Evolutionary conservation across 768 basidiomycete genomes (phyloP), one percentile per base, ranked within the genome.

Genomic region (Serendipita sp.): DNA sequence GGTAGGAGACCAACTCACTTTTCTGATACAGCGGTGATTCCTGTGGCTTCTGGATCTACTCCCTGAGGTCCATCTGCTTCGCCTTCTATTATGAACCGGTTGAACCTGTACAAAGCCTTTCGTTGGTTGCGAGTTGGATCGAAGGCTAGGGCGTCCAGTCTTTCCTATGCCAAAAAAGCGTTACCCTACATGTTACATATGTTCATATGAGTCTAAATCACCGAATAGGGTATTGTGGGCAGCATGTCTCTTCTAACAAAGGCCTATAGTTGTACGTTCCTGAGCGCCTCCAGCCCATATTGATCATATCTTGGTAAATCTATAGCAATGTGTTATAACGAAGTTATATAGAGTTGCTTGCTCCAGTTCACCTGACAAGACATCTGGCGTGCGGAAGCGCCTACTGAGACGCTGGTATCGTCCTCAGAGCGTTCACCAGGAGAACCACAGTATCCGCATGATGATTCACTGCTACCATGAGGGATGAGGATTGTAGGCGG

Each of bases 211-310:
- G 18, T 34, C 27, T 6, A 37, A 71, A 77, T 64, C 68, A 88
- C 91, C 83, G 89, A 72, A 97, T 97, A 2, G 95, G 91, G 71
- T 96, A 95, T 68, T 92, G 88, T 0, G 94, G 91, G 71, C 95
- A 98, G 71, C 95, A 97, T 8, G 91, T 86, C 3, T 74, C 72
- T 66, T 76, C 80, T 73, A 94, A 76, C 72, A 94, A 84, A 3
- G 93, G 93, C 67, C 89, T 91, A 73, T 97, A 97, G 69, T 90
- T 84, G 74, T 85, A 93, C 33, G 75, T 77, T 74, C 88, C 88
- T 64, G 87, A 88, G 66, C 90, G 80, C 63, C 90, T 81, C 89
- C 89, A 92, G 29, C 89, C 88, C 18, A 84, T 79, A 73, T 91
- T 84, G 67, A 91, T 84, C 87, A 91, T 88, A 68, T 73, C 76